Percentiles rank a stretch among this genome's conserved stretches.
phyloP scores from a whole-genome alignment of 192 early-diverging fungal genomes.

The Umbelopsis vinacea region DNA sequence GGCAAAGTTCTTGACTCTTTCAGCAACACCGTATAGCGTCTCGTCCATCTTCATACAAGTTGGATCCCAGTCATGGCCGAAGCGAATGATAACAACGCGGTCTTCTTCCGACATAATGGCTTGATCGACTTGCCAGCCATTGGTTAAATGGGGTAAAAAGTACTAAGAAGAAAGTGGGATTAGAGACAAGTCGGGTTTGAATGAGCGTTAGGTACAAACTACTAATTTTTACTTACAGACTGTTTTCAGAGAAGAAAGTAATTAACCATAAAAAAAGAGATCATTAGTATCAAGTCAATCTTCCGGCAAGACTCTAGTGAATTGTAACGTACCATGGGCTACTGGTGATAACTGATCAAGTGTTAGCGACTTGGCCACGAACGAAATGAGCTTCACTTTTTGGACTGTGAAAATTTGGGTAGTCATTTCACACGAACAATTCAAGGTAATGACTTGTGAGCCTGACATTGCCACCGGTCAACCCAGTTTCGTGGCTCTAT shows the following conservation, averaged over 20 bases:
- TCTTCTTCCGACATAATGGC: conserved; percentile 98
- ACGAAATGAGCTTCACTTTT: neutral
- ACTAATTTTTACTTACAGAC: neutral
- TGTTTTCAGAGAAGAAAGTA: neutral
- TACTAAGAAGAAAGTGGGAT: conserved; percentile 36
- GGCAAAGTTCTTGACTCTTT: conserved; percentile 98
- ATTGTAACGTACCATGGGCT: neutral
- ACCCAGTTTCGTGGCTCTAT: neutral
- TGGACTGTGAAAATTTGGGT: neutral
- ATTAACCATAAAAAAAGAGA: neutral
- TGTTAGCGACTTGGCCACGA: neutral
- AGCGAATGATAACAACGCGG: conserved; percentile 94
- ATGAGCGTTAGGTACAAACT: too few species aligned
- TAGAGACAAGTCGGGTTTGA: too few species aligned
- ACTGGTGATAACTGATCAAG: conserved; percentile 12
- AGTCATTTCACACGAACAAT: conserved; percentile 4
- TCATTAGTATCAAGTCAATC: neutral
- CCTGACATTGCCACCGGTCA: conserved; percentile 11
- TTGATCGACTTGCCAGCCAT: conserved; percentile 98
- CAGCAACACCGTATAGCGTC: conserved; percentile 87
- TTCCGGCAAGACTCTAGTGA: neutral
- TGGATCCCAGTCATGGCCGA: conserved; percentile 92
- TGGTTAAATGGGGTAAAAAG: conserved; percentile 68
- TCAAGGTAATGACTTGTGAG: conserved; percentile 3
- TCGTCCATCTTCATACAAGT: conserved; percentile 99